Evolutionary conservation across 2,329 filamentous ascomycete genomes (phyloP).

Genomic region (Gliomastix tumulicola): DNA sequence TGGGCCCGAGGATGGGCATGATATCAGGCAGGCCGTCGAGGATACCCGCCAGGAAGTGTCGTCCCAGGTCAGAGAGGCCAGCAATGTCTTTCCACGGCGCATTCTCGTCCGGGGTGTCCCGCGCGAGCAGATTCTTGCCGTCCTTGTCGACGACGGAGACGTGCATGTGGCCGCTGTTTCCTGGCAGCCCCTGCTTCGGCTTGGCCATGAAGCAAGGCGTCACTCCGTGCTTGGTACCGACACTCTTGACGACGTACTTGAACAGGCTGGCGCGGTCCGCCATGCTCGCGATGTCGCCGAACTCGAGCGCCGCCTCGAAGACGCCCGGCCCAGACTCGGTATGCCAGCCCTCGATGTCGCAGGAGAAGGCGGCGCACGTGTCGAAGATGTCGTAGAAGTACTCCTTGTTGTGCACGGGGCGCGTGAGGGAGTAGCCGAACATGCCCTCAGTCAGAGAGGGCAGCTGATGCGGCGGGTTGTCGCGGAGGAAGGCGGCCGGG

Average conservation of each 20-base stretch:
- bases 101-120: slow-evolving; percentile 63
- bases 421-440: slow-evolving; percentile 89
- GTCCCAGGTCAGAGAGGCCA: slow-evolving; percentile 77
- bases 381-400: slow-evolving; percentile 89
- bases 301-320: slow-evolving; percentile 91
- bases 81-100: slow-evolving; percentile 69
- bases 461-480: slow-evolving; percentile 66
- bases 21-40: slow-evolving; percentile 85
- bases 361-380: slow-evolving; percentile 68
- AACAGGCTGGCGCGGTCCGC: slow-evolving; percentile 88
- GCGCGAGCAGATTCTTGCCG: slow-evolving; percentile 79
- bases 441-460: slow-evolving; percentile 84
- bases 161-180: slow-evolving; percentile 95
- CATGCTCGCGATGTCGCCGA: slow-evolving; percentile 81
- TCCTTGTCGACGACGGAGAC: slow-evolving; percentile 74
- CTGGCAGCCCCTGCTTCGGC: slow-evolving; percentile 80
- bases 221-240: slow-evolving; percentile 81
- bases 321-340: slow-evolving; percentile 91
- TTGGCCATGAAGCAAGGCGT: slow-evolving; percentile 99
- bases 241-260: slow-evolving; percentile 90
- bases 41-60: slow-evolving; percentile 88
- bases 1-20: slow-evolving; percentile 93
- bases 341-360: slow-evolving; percentile 89
- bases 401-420: slow-evolving; percentile 82
- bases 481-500: slow-evolving; percentile 65